Evolutionary conservation across 2,329 filamentous ascomycete species (phyloP), one percentile per base, ranked within the genome.

Genomic region (Exophiala xenobiotica): DNA sequence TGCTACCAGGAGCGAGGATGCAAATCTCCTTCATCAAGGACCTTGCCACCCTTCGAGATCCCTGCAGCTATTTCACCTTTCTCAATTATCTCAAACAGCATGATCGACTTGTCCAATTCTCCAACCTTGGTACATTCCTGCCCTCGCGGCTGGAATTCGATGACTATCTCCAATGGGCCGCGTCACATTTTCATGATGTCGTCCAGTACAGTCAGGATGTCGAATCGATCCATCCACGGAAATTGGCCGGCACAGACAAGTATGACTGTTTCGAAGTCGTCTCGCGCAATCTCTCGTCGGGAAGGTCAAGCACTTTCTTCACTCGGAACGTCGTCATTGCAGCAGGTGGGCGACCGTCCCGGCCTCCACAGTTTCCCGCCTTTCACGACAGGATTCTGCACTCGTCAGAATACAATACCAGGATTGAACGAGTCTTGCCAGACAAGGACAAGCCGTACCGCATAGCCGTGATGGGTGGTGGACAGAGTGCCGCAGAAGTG

Each of bases 21-120:
- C 92, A 97, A 68, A 97, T 97, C 62, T 95, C 89, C 7, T 97
- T 96, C 74, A 80, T 97, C 74, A 97, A 97, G 74, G 92, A 97
- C 67, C 81, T 97, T 69, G 92, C 92, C 3, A 93, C 89, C 3
- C 78, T 96, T 61, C 81, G 92, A 51, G 85, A 97, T 67, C 92
- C 92, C 6, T 82, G 87, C 58, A 95, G 88, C 60, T 81, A 90
- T 64, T 97, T 97, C 70, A 97, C 92, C 11, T 97, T 96, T 72
- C 76, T 96, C 66, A 96, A 96, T 72, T 97, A 97, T 69, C 81
- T 97, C 9, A 87, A 95, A 73, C 73, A 80, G 62, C 86, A 95
- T 62, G 79, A 79, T 49, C 81, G 92, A n/a, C 78, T 97, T 31
- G 82, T 95, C 42, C 85, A 92, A 61, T 97, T 97, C 65, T 90